Base-by-base conservation (phyloP, 768 basidiomycete genomes). In the Kwoniella shandongensis region DNA sequence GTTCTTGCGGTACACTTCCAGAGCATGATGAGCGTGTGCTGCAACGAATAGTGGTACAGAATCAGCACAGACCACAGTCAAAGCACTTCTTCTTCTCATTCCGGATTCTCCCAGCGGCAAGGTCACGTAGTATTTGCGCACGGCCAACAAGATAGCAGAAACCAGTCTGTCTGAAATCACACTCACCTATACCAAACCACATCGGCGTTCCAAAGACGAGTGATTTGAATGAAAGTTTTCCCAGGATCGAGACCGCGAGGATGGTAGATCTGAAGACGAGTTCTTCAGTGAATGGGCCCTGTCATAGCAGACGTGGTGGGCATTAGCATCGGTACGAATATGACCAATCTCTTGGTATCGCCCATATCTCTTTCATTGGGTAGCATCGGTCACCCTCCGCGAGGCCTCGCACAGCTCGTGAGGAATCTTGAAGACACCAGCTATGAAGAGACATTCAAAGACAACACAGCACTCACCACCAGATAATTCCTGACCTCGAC, bases 21-120 rank as follows among this genome's bases (percentile, higher is more conserved):
- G 89, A 13, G 86, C 91, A 67, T 98, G 96, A 67, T 99, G 96
- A 0, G 85, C 78, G 71, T 99, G 96, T 1, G 96, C 94, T 91
- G 63, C 11, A 26, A 38, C 13, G 38, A 8, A n/a, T n/a, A n/a
- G 25, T n/a, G 25, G 48, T 49, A 8, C 13, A 47, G 49, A 17
- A 44, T 44, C 44, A 47, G 18, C 54, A 38, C 32, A 52, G 44
- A n/a, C 15, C 44, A 17, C 11, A 46, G 23, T 30, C n/a, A n/a
- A n/a, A n/a, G n/a, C n/a, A n/a, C n/a, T n/a, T n/a, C n/a, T n/a
- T n/a, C n/a, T n/a, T n/a, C n/a, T n/a, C n/a, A n/a, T n/a, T n/a
- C n/a, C n/a, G n/a, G n/a, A n/a, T n/a, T n/a, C n/a, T n/a, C n/a
- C n/a, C n/a, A n/a, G n/a, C n/a, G n/a, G n/a, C n/a, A n/a, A n/a